Evolutionary conservation across 192 early-diverging fungal genomes (phyloP), one percentile per base, ranked within the genome.

Genomic region (Pilaira anomala): DNA sequence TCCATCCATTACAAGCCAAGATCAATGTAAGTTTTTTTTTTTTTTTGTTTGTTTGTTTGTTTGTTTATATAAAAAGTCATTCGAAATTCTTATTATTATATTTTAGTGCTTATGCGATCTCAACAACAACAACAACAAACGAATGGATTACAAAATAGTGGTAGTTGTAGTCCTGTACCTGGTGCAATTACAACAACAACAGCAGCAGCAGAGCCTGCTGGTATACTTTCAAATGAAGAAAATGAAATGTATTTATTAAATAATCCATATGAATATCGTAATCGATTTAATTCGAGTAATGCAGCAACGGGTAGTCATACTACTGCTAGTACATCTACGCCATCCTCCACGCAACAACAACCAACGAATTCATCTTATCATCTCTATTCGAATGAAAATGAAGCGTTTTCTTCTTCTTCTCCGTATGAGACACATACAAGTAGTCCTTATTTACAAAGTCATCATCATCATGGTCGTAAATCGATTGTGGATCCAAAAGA

Each of bases 151-250:
- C 41, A 59, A 1, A 0, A 24, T 3, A 69, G 60, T 63, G 60
- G 67, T 2, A 69, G 53, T 39, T 54, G 53, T 41, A 69, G 67
- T 45, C 67, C 67, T 12, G 67, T 69, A 3, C 67, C 51, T 49
- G 53, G 53, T 2, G 24, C 51, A 1, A 18, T 62, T 25, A 29
- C 59, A 2, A 50, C 67, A 5, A n/a, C n/a, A n/a, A n/a, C n/a
- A n/a, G n/a, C n/a, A n/a, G n/a, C n/a, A n/a, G n/a, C n/a, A n/a
- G n/a, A n/a, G n/a, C n/a, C n/a, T n/a, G n/a, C n/a, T n/a, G n/a
- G n/a, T 42, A 41, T 36, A 19, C 33, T 9, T 22, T n/a, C 14
- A 19, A 18, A 28, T 50, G 59, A 67, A 52, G 58, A 69, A 5
- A 54, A 55, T 25, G 60, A 69, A 24, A 21, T 63, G 19, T 69